These are phyloP conservation scores for Tuber umbilicatum DNA, from an alignment of 495 filamentous ascomycete species.

Conservation along the genomic window DNA sequence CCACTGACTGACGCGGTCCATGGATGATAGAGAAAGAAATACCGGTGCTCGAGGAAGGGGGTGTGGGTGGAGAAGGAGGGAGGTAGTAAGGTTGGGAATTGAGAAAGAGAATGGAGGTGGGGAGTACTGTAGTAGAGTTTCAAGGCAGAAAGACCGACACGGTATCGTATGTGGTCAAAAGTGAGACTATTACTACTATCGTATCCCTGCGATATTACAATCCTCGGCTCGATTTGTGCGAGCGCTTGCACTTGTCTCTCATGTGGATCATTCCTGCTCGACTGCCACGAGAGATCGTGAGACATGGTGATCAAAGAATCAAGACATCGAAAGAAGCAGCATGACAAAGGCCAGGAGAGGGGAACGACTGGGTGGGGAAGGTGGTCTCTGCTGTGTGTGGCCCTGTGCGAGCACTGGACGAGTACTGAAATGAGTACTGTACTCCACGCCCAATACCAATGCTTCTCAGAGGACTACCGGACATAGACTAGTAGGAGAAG, in stretches of 20 bases:
- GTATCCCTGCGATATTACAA: slow-evolving; percentile 4
- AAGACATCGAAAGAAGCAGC: not conserved
- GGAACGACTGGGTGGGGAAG: not conserved
- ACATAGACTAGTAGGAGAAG: slow-evolving; percentile 16
- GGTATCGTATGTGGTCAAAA: not conserved
- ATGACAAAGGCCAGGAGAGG: not conserved
- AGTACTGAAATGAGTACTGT: not conserved
- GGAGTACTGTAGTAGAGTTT: not conserved
- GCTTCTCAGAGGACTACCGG: slow-evolving; percentile 1
- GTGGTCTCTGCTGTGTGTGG: not conserved
- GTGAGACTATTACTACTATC: not conserved
- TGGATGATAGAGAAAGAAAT: slow-evolving; percentile 9
- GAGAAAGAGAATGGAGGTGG: not conserved
- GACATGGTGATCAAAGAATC: not conserved
- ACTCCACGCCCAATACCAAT: not conserved
- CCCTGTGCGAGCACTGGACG: not conserved
- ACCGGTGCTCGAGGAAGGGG: not conserved
- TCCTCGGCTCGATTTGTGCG: slow-evolving; percentile 25
- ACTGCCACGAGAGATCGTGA: not conserved
- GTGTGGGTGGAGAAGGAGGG: not conserved
- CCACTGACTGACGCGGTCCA: slow-evolving; percentile 15
- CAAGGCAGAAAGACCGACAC: not conserved
- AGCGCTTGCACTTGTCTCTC: slow-evolving; percentile 11
- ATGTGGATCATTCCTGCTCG: not conserved
- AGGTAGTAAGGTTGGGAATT: not conserved